phyloP scores from a whole-genome alignment of 1,284 basidiomycete genomes.

The Flammula alnicola region DNA sequence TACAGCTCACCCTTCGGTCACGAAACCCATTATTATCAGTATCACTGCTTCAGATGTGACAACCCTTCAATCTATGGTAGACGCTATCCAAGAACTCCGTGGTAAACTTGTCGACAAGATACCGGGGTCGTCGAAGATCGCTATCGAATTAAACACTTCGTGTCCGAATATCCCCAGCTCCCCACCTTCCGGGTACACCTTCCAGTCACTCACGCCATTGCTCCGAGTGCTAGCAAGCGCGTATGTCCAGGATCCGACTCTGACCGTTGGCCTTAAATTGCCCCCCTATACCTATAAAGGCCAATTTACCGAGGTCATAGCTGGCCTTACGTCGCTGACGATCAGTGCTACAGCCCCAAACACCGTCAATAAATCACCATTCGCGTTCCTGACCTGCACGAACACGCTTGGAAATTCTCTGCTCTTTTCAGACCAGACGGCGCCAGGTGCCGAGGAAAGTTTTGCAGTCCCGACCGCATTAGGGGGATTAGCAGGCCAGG shows the following conservation, averaged over 20 bases:
- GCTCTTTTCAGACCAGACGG: conserved; percentile 58
- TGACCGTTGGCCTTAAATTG: conserved; percentile 80
- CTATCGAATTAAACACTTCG: conserved; percentile 78
- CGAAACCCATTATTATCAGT: conserved; percentile 78
- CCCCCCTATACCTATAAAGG: conserved; percentile 74
- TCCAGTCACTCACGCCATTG: conserved; percentile 46
- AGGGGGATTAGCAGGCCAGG: conserved; percentile 77
- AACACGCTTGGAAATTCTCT: conserved; percentile 78
- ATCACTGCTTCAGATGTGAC: conserved; percentile 63
- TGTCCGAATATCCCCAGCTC: conserved; percentile 75
- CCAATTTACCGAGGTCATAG: conserved; percentile 63
- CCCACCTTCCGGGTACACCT: conserved; percentile 69
- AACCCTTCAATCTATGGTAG: conserved; percentile 59
- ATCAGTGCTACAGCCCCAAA: conserved; percentile 12
- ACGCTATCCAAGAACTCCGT: conserved; percentile 61
- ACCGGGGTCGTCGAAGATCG: conserved; percentile 46
- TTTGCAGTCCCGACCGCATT: conserved; percentile 65
- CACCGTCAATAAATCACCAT: conserved; percentile 13
- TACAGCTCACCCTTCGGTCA: conserved; percentile 28
- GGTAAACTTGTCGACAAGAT: conserved; percentile 37
- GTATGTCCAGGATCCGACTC: conserved; percentile 50
- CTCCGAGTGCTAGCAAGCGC: conserved; percentile 56
- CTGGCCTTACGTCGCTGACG: conserved; percentile 28
- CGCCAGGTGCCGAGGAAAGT: conserved; percentile 1
- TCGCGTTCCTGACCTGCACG: conserved; percentile 71